These are phyloP conservation scores for Zasmidium citrigriseum DNA, from an alignment of 2,329 filamentous ascomycete species.

Conservation along the genomic window DNA sequence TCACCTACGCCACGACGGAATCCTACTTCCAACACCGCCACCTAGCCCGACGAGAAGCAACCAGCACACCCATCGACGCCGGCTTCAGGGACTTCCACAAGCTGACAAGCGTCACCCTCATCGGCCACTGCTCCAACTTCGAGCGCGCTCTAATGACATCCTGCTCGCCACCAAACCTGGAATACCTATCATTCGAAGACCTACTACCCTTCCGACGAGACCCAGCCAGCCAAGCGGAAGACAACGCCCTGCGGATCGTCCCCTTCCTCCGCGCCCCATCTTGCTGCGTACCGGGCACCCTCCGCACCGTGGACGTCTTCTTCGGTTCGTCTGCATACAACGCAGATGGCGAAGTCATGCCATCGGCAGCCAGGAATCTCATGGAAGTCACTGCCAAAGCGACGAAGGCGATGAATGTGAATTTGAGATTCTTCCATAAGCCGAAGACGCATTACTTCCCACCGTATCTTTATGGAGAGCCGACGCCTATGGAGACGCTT, in stretches of 20 bases:
- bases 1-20: slow-evolving; percentile 20
- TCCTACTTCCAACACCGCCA: slow-evolving; percentile 8
- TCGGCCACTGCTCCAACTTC: slow-evolving; percentile 21
- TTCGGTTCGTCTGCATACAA: slow-evolving; percentile 2
- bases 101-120: slow-evolving; percentile 17
- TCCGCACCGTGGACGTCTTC: slow-evolving; percentile 10
- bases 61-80: slow-evolving; percentile 12
- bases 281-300: slow-evolving; percentile 7
- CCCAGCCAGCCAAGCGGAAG: not conserved
- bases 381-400: slow-evolving; percentile 12
- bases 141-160: slow-evolving; percentile 24
- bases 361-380: not conserved
- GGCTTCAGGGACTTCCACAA: slow-evolving; percentile 20
- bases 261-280: slow-evolving; percentile 25
- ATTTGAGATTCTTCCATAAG: slow-evolving; percentile 10
- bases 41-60: not conserved
- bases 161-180: slow-evolving; percentile 19
- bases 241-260: slow-evolving; percentile 4
- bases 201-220: slow-evolving; percentile 11
- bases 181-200: slow-evolving; percentile 10
- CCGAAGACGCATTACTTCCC: slow-evolving; percentile 19
- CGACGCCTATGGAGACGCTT: slow-evolving; percentile 8
- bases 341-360: not conserved
- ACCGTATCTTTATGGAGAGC: slow-evolving; percentile 24
- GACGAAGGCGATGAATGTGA: slow-evolving; percentile 7